phyloP scores from a whole-genome alignment of 177 flowering plant genomes.

The Vitis hybrid region DNA sequence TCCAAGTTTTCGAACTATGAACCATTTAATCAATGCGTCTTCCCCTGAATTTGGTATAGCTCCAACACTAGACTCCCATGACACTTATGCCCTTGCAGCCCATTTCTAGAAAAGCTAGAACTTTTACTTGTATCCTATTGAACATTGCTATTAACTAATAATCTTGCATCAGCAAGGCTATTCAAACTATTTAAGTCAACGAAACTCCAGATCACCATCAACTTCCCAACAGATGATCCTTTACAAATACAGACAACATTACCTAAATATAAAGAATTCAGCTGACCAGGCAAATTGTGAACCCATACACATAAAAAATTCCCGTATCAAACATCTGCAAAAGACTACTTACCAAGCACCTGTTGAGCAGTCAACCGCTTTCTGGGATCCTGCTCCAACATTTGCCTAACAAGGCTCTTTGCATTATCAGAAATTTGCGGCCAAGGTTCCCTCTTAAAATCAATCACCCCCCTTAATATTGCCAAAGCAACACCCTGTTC shows the following conservation, averaged over 20 bases:
- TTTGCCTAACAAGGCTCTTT: conserved; percentile 81
- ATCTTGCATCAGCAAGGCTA: neutral
- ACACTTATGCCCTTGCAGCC: neutral
- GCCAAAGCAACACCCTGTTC: conserved; percentile 98
- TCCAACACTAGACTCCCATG: neutral
- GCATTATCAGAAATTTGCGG: conserved; percentile 87
- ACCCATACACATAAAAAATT: neutral
- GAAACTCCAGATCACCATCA: neutral
- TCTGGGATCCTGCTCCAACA: conserved; percentile 81
- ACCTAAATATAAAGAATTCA: neutral
- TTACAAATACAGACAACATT: neutral
- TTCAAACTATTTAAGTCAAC: neutral
- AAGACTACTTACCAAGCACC: conserved; percentile 75
- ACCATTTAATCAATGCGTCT: neutral
- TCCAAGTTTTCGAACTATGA: neutral
- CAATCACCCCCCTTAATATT: conserved; percentile 71
- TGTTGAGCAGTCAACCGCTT: conserved; percentile 89
- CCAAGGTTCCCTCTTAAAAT: conserved; percentile 99
- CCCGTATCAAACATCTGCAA: neutral
- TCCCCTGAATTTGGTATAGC: neutral
- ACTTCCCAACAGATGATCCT: neutral
- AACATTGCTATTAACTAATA: neutral
- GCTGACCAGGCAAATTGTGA: neutral
- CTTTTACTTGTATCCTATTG: no score
- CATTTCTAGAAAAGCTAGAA: neutral